Evolutionary conservation across 129 eudicot genomes (phyloP).

Genomic region (Lactuca sativa): DNA sequence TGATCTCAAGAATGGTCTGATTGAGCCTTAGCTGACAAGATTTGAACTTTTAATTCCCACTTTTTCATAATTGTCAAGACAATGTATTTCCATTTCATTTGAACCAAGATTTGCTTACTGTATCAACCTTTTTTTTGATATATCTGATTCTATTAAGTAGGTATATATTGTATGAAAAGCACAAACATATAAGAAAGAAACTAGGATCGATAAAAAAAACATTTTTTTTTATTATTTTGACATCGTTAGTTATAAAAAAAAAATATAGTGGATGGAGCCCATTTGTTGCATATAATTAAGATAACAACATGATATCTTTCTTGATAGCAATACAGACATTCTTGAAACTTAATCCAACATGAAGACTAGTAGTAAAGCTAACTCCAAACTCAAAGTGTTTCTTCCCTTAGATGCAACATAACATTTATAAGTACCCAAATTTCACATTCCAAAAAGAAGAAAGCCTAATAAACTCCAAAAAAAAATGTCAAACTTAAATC

Average conservation of each 20-base stretch:
- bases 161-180: too few species aligned
- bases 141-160: neutral
- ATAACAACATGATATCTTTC: conserved; percentile 45
- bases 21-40: neutral
- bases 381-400: conserved; percentile 54
- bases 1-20: conserved; percentile 20
- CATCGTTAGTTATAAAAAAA: neutral
- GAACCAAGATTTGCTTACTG: conserved; percentile 2
- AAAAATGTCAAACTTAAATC: conserved; percentile 27
- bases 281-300: conserved; percentile 26
- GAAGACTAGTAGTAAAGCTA: conserved; percentile 55
- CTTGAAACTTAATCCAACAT: conserved; percentile 55
- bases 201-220: too few species aligned
- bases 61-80: conserved; percentile 20
- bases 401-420: conserved; percentile 47
- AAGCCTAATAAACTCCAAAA: conserved; percentile 5
- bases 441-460: conserved; percentile 19
- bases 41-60: conserved; percentile 13
- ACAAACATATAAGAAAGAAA: too few species aligned
- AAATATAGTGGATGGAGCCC: conserved; percentile 18
- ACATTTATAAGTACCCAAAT: conserved; percentile 25
- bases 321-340: conserved; percentile 33
- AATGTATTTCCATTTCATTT: conserved; percentile 8
- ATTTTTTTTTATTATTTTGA: neutral
- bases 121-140: conserved; percentile 19